Evolutionary conservation across 1,284 basidiomycete genomes (phyloP).

Genomic region (Sporisorium sorghi): DNA sequence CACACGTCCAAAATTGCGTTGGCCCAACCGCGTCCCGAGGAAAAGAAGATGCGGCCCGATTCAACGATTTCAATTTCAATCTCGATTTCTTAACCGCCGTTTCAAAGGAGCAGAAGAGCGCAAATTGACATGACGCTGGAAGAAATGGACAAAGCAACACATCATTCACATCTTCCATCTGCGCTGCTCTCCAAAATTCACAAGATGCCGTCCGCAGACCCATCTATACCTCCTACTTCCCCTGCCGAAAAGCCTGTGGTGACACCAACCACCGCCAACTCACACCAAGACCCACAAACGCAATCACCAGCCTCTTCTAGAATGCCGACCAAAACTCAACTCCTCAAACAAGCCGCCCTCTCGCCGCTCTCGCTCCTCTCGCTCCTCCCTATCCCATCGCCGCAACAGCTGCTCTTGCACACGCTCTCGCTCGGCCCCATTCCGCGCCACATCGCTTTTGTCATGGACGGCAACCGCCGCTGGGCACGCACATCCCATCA

Average conservation of each 20-base stretch:
- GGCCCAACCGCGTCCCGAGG: conserved; percentile 37
- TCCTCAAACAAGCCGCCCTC: conserved; percentile 38
- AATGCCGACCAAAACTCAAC: conserved; percentile 18
- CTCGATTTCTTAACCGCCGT: too few species aligned
- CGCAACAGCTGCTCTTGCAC: conserved; percentile 35
- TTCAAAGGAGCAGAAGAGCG: neutral
- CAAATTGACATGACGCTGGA: conserved; percentile 11
- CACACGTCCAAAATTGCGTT: conserved; percentile 3
- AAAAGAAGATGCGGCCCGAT: conserved; percentile 7
- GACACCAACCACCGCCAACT: neutral
- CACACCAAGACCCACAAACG: too few species aligned
- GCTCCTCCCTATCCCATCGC: conserved; percentile 34
- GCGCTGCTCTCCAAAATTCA: neutral
- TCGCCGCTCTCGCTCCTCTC: conserved; percentile 46
- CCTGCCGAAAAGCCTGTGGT: neutral
- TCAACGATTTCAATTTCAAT: neutral
- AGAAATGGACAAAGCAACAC: conserved; percentile 5
- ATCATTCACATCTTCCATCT: neutral
- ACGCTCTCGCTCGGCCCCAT: conserved; percentile 77
- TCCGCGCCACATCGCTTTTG: conserved; percentile 90
- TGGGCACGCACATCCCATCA: conserved; percentile 76
- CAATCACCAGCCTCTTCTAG: neutral
- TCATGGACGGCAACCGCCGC: conserved; percentile 97
- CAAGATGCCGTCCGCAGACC: conserved; percentile 9
- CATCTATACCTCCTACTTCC: neutral